Evolutionary conservation across 441 rosid species (phyloP).

Genomic region (Viola pubescens): DNA sequence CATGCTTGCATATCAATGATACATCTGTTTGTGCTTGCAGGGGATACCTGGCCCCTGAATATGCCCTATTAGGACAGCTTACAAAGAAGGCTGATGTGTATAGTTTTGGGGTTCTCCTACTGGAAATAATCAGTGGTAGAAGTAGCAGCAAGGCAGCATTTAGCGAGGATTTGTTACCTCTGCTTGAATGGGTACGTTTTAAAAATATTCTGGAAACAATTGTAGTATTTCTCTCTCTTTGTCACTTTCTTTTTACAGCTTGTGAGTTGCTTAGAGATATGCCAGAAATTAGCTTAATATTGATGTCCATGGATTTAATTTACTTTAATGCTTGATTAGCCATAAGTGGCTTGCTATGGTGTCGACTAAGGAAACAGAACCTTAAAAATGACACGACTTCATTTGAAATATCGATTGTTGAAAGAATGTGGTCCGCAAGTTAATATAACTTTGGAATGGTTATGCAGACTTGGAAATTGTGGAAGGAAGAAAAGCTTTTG

Average conservation of each 20-base stretch:
- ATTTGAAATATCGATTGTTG: too few species aligned
- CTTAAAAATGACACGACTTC: too few species aligned
- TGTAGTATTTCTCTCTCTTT: neutral
- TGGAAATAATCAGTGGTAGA: slow-evolving; percentile 77
- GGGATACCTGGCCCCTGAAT: slow-evolving; percentile 97
- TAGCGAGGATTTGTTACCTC: slow-evolving; percentile 55
- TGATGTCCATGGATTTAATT: too few species aligned
- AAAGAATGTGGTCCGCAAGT: too few species aligned
- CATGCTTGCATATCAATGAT: neutral
- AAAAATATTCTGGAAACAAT: slow-evolving; percentile 1
- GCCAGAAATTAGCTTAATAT: too few species aligned
- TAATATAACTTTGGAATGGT: slow-evolving; percentile 14
- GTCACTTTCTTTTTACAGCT: too few species aligned
- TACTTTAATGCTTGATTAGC: too few species aligned
- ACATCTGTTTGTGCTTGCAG: slow-evolving; percentile 29
- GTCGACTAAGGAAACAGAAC: too few species aligned
- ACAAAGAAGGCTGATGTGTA: slow-evolving; percentile 91
- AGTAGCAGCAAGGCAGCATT: slow-evolving; percentile 81
- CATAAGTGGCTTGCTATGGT: too few species aligned
- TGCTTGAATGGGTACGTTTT: slow-evolving; percentile 85
- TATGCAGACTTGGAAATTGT: slow-evolving; percentile 83
- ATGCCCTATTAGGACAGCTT: slow-evolving; percentile 81
- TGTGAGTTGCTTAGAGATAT: too few species aligned
- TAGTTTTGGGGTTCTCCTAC: slow-evolving; percentile 87
- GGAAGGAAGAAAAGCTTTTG: slow-evolving; percentile 55